Evolutionary conservation across 1,284 basidiomycete species (phyloP), one percentile per base, ranked within the genome.

Genomic region (Ganoderma boninense): DNA sequence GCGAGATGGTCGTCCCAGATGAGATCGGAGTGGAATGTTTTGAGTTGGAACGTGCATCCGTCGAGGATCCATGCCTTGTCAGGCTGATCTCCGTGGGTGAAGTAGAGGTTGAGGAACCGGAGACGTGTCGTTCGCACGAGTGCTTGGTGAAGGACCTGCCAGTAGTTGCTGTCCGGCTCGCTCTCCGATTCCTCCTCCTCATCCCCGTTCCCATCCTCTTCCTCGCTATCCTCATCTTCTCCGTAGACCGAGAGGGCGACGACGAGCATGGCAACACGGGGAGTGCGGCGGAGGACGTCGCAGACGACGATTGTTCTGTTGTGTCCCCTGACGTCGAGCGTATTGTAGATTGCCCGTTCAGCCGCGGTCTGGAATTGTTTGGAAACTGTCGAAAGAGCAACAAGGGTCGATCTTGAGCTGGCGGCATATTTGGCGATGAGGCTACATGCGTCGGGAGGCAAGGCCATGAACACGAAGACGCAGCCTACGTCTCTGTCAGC

Each of bases 21-120:
- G 64, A 92, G 83, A 75, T 91, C 90, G 75, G 89, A 91, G 74
- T 89, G 87, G 72, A 92, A 90, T 8, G 82, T 84, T 63, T 80
- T 84, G 23, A 92, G 86, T 52, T 81, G 86, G 74, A 91, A 92
- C 7, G 79, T 78, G 71, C 83, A 85, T 13, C 78, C 79, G 18
- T 80, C 65, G 16, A 92, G 80, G 62, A 90, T 84, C 89, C 89
- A 90, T 0, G 88, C 85, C 20, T 79, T 79, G 23, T 83, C 80
- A n/a, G 81, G 74, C 61, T 84, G 81, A n/a, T 79, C 75, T 42
- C 78, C 80, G 67, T 79, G 78, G 67, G 85, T 80, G 73, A 90
- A 79, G 72, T 87, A 82, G 64, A 90, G 81, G 70, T 85, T 87
- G 70, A 92, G 82, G 76, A 85, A 86, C 4, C 83, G 86, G 35